phyloP scores from a whole-genome alignment of 192 early-diverging fungal genomes.

The Globomyces pollinis-pini region DNA sequence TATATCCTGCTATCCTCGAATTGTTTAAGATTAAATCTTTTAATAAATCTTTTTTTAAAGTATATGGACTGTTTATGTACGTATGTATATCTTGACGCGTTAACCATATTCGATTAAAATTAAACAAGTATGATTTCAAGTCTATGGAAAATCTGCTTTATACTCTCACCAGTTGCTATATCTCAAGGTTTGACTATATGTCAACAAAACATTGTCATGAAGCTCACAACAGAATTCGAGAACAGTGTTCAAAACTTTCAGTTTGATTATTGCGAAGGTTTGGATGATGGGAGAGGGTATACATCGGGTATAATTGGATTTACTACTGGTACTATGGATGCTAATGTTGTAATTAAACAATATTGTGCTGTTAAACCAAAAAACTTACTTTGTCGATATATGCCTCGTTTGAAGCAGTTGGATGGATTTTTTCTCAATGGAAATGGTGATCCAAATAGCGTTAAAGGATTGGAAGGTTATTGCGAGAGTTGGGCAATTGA shows the following conservation, averaged over 20 bases:
- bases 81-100: too few relatives aligned
- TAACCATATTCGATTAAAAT: too few relatives aligned
- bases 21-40: too few relatives aligned
- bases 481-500: conserved; percentile 36
- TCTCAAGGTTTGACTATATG: not conserved
- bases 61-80: too few relatives aligned
- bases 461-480: conserved; percentile 32
- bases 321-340: conserved; percentile 43
- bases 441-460: not conserved
- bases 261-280: conserved; percentile 33
- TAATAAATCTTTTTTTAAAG: too few relatives aligned
- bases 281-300: conserved; percentile 33
- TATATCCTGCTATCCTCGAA: not conserved
- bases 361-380: conserved; percentile 30
- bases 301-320: conserved; percentile 45
- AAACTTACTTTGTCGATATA: conserved; percentile 26
- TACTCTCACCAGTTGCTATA: too few relatives aligned
- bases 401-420: conserved; percentile 8
- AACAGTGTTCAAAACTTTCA: conserved; percentile 23
- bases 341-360: conserved; percentile 32
- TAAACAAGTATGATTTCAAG: too few relatives aligned
- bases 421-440: not conserved
- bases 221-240: conserved; percentile 17
- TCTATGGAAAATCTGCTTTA: too few relatives aligned
- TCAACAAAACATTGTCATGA: not conserved